These are phyloP conservation scores for Mycena citricolor DNA, from an alignment of 1,284 basidiomycete species.

Conservation along the genomic window DNA sequence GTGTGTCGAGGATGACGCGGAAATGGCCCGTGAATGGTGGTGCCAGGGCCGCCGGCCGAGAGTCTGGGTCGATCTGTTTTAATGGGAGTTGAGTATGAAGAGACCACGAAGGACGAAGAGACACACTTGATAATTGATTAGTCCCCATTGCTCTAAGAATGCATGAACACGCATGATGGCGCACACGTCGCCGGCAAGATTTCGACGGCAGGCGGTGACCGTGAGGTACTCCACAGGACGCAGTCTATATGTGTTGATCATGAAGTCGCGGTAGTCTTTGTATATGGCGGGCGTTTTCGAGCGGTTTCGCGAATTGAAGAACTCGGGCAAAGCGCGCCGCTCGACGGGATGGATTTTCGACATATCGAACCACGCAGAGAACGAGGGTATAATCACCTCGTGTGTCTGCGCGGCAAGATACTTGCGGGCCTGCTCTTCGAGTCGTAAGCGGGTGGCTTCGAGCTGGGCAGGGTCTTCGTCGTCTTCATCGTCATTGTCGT, in stretches of 20 bases:
- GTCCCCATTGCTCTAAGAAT: slow-evolving; percentile 98
- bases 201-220: slow-evolving; percentile 94
- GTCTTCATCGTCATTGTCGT: slow-evolving; percentile 71
- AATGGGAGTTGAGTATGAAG: slow-evolving; percentile 1
- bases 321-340: slow-evolving; percentile 91
- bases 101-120: slow-evolving; percentile 29
- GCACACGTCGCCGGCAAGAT: slow-evolving; percentile 97
- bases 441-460: slow-evolving; percentile 72
- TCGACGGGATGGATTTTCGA: slow-evolving; percentile 92
- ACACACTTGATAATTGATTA: slow-evolving; percentile 96
- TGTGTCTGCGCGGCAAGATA: slow-evolving; percentile 98
- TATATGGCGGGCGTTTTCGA: slow-evolving; percentile 97
- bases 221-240: slow-evolving; percentile 96
- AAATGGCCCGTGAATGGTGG: slow-evolving; percentile 99
- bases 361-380: slow-evolving; percentile 98
- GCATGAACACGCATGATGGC: slow-evolving; percentile 99
- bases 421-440: slow-evolving; percentile 86
- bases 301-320: slow-evolving; percentile 95
- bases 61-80: slow-evolving; percentile 91
- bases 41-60: slow-evolving; percentile 89
- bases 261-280: slow-evolving; percentile 99
- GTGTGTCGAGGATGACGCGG: slow-evolving; percentile 95
- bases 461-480: slow-evolving; percentile 79
- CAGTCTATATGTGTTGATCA: slow-evolving; percentile 98
- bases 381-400: slow-evolving; percentile 95